A percentile compares a stretch with the other conserved stretches of the same genome.
Evolutionary conservation across 371 early-diverging fungal genomes (phyloP).

Genomic region (Apophysomyces sp.): DNA sequence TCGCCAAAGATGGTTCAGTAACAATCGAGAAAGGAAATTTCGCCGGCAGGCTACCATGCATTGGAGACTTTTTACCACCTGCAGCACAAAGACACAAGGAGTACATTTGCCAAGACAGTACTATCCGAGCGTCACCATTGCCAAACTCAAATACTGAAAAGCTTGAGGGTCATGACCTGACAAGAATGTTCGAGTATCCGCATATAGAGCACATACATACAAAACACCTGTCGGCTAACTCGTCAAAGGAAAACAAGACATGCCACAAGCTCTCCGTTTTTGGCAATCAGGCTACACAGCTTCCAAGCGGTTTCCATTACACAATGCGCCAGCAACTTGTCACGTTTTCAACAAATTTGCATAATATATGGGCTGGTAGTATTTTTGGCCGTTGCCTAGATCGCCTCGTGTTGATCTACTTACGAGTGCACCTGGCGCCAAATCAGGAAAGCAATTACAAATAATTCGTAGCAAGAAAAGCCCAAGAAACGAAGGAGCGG

Average conservation of each 20-base stretch:
- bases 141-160: not conserved
- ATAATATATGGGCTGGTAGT: not conserved
- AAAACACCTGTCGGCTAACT: not conserved
- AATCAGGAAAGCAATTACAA: not conserved
- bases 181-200: not conserved
- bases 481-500: not conserved
- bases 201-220: not conserved
- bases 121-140: not conserved
- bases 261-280: not conserved
- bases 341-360: not conserved
- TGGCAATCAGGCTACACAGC: slow-evolving; percentile 17
- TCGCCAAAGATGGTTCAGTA: not conserved
- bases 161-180: not conserved
- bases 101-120: not conserved
- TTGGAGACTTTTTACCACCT: not conserved
- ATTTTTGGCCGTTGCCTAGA: not conserved
- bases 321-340: not conserved
- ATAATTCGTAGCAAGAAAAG: not conserved
- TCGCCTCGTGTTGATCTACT: not conserved
- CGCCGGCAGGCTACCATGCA: not conserved
- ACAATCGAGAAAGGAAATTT: not conserved
- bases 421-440: not conserved
- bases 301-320: slow-evolving; percentile 17
- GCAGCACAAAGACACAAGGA: not conserved
- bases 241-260: not conserved